A percentile compares a stretch with the other conserved stretches of the same genome.
These are phyloP conservation scores for Blastobotrys apis DNA, from an alignment of 1,139 yeast species.

Conservation along the genomic window DNA sequence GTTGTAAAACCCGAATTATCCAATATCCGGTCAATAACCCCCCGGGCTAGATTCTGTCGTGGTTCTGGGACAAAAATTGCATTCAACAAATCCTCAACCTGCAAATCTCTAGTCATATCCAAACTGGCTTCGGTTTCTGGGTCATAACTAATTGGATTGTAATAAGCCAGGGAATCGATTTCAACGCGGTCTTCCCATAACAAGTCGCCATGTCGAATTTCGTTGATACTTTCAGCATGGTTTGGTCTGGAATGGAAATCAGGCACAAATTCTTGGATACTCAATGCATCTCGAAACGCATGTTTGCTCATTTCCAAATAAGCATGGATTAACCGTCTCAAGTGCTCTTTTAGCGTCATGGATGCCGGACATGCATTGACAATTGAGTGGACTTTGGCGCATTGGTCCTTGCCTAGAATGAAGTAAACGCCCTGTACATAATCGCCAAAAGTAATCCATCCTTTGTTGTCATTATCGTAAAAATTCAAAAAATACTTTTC, in stretches of 20 bases:
- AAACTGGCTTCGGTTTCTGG: slow-evolving; percentile 20
- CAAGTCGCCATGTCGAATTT: slow-evolving; percentile 12
- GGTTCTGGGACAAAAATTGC: slow-evolving; percentile 4
- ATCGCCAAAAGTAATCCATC: slow-evolving; percentile 23
- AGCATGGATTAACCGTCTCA: slow-evolving; percentile 20
- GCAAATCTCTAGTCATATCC: slow-evolving; percentile 20
- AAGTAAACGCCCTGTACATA: slow-evolving; percentile 20
- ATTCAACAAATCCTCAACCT: slow-evolving; percentile 17
- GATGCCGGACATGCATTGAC: slow-evolving; percentile 5
- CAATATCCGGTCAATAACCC: slow-evolving; percentile 6
- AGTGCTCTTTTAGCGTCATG: slow-evolving; percentile 6
- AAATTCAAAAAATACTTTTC: slow-evolving; percentile 19
- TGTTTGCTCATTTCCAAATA: slow-evolving; percentile 22
- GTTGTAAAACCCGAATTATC: slow-evolving; percentile 12
- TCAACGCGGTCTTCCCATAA: slow-evolving; percentile 22
- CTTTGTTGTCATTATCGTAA: slow-evolving; percentile 25
- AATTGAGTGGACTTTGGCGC: slow-evolving; percentile 8
- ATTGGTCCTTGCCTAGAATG: slow-evolving; percentile 9
- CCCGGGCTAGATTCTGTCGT: neutral
- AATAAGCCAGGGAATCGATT: slow-evolving; percentile 18
- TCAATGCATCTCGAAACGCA: slow-evolving; percentile 25
- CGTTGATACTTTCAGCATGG: too few species aligned
- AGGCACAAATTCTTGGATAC: slow-evolving; percentile 5
- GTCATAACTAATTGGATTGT: slow-evolving; percentile 15
- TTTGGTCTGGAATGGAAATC: too few species aligned